A percentile compares a stretch with the other conserved stretches of the same genome.
These are phyloP conservation scores for Tetrapisispora pingtungensis DNA, from an alignment of 805 yeast species.

Conservation along the genomic window DNA sequence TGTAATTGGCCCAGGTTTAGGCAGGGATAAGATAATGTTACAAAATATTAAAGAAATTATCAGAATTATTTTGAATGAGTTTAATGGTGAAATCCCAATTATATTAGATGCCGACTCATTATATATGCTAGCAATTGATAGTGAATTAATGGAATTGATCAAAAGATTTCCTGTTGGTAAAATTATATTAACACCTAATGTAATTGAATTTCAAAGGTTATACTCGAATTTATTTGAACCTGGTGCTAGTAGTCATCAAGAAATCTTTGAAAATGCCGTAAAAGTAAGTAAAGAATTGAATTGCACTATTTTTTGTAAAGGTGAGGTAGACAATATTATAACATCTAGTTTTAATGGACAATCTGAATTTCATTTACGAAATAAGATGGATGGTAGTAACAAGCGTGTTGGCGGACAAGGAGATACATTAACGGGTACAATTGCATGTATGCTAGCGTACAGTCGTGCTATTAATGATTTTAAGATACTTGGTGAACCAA, in stretches of 20 bases:
- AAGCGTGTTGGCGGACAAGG: conserved; percentile 96
- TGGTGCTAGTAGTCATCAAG: conserved; percentile 10
- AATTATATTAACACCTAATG: conserved; percentile 81
- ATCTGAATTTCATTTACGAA: conserved; percentile 29
- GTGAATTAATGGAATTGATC: conserved; percentile 26
- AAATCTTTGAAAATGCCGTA: not conserved
- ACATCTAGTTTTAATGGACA: not conserved
- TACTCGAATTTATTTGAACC: conserved; percentile 35
- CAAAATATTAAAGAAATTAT: conserved; percentile 49
- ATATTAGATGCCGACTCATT: conserved; percentile 89
- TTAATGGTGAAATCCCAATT: conserved; percentile 51
- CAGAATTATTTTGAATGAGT: conserved; percentile 35
- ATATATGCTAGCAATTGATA: conserved; percentile 43
- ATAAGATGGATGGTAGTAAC: conserved; percentile 49
- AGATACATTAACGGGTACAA: conserved; percentile 76
- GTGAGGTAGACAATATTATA: conserved; percentile 44
- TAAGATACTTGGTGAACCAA: conserved; percentile 40
- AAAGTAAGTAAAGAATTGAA: conserved; percentile 17
- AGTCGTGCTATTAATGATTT: conserved; percentile 51
- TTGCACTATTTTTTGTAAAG: conserved; percentile 50
- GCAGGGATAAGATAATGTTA: conserved; percentile 66
- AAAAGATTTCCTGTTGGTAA: conserved; percentile 41
- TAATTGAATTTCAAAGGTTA: conserved; percentile 69
- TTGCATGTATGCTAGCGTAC: conserved; percentile 82
- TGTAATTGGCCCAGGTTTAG: conserved; percentile 90